A percentile compares a stretch with the other conserved stretches of the same genome.
Evolutionary conservation across 108 stramenopile genomes (phyloP).

Genomic region (Nannochloropsis granulata): DNA sequence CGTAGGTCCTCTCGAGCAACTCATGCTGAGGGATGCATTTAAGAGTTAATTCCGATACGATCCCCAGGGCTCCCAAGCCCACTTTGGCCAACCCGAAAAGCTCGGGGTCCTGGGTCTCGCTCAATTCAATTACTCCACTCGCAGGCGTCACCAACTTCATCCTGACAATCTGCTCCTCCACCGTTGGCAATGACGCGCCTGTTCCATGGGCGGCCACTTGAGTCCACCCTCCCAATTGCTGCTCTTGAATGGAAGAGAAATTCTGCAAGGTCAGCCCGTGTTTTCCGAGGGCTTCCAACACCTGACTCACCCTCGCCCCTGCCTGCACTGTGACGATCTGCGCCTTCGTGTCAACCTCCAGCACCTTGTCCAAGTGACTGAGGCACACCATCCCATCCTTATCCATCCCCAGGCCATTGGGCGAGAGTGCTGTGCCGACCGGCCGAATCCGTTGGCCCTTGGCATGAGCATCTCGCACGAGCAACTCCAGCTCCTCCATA

Average conservation of each 20-base stretch:
- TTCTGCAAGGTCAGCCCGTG: slow-evolving; percentile 75
- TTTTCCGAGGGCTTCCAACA: slow-evolving; percentile 32
- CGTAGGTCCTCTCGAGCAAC: slow-evolving; percentile 72
- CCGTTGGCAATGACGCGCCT: slow-evolving; percentile 70
- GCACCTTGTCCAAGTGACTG: slow-evolving; percentile 60
- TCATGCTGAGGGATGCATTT: slow-evolving; percentile 67
- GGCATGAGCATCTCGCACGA: slow-evolving; percentile 14
- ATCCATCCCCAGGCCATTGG: slow-evolving; percentile 77
- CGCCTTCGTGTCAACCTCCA: slow-evolving; percentile 52
- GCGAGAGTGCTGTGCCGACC: slow-evolving; percentile 81
- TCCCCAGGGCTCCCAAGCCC: slow-evolving; percentile 82
- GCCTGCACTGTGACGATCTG: slow-evolving; percentile 79
- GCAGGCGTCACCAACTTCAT: slow-evolving; percentile 80
- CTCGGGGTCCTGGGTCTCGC: slow-evolving; percentile 30
- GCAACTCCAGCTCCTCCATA: slow-evolving; percentile 7
- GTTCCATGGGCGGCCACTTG: slow-evolving; percentile 94
- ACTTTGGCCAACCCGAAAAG: slow-evolving; percentile 66
- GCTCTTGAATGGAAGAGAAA: slow-evolving; percentile 85
- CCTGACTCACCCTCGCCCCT: slow-evolving; percentile 69
- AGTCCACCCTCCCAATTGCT: slow-evolving; percentile 87
- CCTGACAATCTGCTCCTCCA: slow-evolving; percentile 74
- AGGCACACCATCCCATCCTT: slow-evolving; percentile 54
- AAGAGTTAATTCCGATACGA: slow-evolving; percentile 70
- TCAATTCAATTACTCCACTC: slow-evolving; percentile 51
- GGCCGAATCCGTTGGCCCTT: slow-evolving; percentile 51